Percentiles rank a stretch among this genome's conserved stretches.
These are phyloP conservation scores for Diplodia sapinea DNA, from an alignment of 2,329 filamentous ascomycete species.

Conservation along the genomic window DNA sequence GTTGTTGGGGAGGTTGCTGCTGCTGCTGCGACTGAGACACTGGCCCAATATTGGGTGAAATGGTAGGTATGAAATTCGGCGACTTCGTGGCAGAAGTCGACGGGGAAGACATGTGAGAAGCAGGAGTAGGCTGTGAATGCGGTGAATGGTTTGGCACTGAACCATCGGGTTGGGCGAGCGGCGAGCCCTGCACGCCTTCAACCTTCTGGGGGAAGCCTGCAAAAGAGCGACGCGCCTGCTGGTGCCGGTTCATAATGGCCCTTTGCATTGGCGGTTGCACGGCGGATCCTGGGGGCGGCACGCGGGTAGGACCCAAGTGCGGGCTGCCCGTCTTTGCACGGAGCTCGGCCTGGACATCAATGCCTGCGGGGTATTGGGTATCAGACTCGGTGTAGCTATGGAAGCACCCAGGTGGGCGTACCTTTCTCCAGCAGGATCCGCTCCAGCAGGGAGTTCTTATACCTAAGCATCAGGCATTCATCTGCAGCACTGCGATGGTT, in stretches of 20 bases:
- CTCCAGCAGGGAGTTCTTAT: slow-evolving; percentile 96
- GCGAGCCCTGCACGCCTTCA: slow-evolving; percentile 55
- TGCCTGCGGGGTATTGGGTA: slow-evolving; percentile 62
- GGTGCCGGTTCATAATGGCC: slow-evolving; percentile 78
- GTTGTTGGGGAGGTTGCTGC: slow-evolving; percentile 53
- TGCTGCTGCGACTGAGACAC: slow-evolving; percentile 54
- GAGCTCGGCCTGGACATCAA: slow-evolving; percentile 96
- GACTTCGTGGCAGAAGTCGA: slow-evolving; percentile 63
- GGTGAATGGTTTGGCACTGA: slow-evolving; percentile 64
- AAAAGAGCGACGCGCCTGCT: slow-evolving; percentile 70
- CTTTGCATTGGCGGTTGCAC: slow-evolving; percentile 73
- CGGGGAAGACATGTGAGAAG: slow-evolving; percentile 77
- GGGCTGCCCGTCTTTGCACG: slow-evolving; percentile 91
- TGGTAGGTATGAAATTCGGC: slow-evolving; percentile 65
- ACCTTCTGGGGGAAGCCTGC: slow-evolving; percentile 78
- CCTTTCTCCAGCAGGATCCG: slow-evolving; percentile 96
- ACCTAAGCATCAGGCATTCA: slow-evolving; percentile 96
- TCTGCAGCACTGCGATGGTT: slow-evolving; percentile 94
- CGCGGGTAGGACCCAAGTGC: slow-evolving; percentile 69
- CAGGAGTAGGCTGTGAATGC: slow-evolving; percentile 79
- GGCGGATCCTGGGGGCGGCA: slow-evolving; percentile 66
- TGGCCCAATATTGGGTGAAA: slow-evolving; percentile 65
- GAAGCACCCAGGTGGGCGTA: slow-evolving; percentile 47
- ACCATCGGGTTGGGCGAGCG: slow-evolving; percentile 49
- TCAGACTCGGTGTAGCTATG: slow-evolving; percentile 9